Evolutionary conservation across 1,139 yeast species (phyloP).

Genomic region (Yamadazyma sp.): DNA sequence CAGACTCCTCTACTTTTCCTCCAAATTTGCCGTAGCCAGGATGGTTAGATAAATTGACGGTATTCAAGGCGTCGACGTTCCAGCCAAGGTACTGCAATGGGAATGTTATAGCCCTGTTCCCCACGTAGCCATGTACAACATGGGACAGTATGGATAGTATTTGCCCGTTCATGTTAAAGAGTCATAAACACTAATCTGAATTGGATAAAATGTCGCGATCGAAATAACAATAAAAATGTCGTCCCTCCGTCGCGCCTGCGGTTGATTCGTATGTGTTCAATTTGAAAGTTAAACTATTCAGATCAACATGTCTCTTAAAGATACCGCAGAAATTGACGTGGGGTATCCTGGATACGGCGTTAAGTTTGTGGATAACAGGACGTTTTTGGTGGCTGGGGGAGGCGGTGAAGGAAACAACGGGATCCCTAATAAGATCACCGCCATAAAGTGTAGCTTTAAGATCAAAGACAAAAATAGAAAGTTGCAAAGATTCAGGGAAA

Average conservation of each 20-base stretch:
- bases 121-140: slow-evolving; percentile 49
- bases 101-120: slow-evolving; percentile 42
- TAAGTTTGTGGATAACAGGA: slow-evolving; percentile 60
- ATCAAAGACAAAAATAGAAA: slow-evolving; percentile 48
- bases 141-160: slow-evolving; percentile 45
- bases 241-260: too few relatives aligned
- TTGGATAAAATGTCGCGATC: not conserved
- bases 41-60: slow-evolving; percentile 45
- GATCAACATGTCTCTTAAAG: slow-evolving; percentile 31
- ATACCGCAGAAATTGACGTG: slow-evolving; percentile 48
- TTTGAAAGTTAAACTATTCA: not conserved
- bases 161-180: slow-evolving; percentile 13
- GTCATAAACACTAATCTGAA: too few relatives aligned
- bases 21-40: slow-evolving; percentile 46
- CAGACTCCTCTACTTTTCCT: slow-evolving; percentile 21
- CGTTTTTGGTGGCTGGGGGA: slow-evolving; percentile 82
- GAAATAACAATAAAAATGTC: not conserved
- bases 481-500: slow-evolving; percentile 62
- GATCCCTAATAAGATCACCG: slow-evolving; percentile 82
- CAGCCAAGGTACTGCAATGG: slow-evolving; percentile 46
- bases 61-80: slow-evolving; percentile 44
- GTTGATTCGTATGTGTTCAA: too few relatives aligned
- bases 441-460: slow-evolving; percentile 58
- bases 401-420: slow-evolving; percentile 94
- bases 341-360: slow-evolving; percentile 86